Base-by-base conservation (phyloP, 805 yeast species). In the Ogataea zsoltii region DNA sequence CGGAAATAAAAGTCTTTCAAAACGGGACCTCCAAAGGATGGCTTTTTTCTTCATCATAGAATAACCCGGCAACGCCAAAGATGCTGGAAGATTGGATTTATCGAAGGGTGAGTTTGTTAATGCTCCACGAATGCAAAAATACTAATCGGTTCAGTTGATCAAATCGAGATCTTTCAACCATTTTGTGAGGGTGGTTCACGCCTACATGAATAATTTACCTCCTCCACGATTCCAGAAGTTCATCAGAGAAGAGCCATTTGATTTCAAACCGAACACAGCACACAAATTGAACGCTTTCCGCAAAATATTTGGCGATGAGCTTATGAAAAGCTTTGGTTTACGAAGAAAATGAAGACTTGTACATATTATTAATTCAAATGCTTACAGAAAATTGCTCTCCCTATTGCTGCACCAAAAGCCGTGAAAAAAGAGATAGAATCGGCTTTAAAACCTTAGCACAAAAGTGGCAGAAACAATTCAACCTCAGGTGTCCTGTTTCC, bases 241-340 rank as follows among this genome's bases (percentile, higher is more conserved):
- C 13, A 13, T 29, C 30, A 14, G 34, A 28, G 38, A 43, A 25
- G 45, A 48, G n/a, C 34, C 50, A 11, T 49, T 33, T 38, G 50
- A 45, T 13, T 59, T 45, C 56, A 63, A 57, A 28, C 89, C 91
- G 2, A 77, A 85, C 0, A 30, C 61, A 1, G 43, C 55, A 16
- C 90, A 85, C 34, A 82, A 75, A 56, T 55, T 76, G 35, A 82
- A 77, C 45, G 92, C 92, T 0, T 83, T 72, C 55, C 62, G 83
- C 31, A 55, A 75, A 13, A 56, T 86, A 13, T 83, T 85, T 65
- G 61, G 68, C 54, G 82, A 82, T 48, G 94, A 86, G 60, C 50
- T 83, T 57, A 77, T 80, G 52, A 65, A 73, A 19, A 63, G 77
- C 1, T 69, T 85, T 49, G 78, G 85, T 2, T 60, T 84, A 1